Base-by-base conservation (phyloP, 352 stramenopile species). In the Plasmopara halstedii region DNA sequence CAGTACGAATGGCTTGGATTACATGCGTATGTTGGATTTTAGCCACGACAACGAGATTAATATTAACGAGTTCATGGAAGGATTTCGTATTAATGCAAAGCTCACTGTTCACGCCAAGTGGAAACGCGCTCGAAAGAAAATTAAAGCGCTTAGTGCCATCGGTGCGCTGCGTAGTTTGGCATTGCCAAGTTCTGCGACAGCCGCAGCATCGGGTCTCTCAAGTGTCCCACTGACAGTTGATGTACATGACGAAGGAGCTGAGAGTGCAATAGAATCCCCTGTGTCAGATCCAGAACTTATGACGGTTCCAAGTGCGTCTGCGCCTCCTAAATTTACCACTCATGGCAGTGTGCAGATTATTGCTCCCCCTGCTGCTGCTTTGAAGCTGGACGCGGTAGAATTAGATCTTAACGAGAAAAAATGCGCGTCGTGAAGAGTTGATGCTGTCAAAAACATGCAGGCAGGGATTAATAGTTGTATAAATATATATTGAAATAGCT, bases 11-110 rank as follows among this genome's bases (percentile, higher is more conserved):
- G 67, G 73, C 17, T 56, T 72, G 40, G 79, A 90, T 44, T 74
- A 88, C 38, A 93, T 93, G 81, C 61, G 62, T n/a, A 87, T 85
- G 72, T 68, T 93, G 44, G 81, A 93, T 56, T 89, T 93, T 35
- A 84, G 64, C 22, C 70, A 85, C 51, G 78, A 93, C 52, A 88
- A 88, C 40, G 72, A 89, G 49, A 83, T 93, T 61, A 90, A 93
- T 65, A 93, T 93, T 46, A 93, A 93, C 53, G 81, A 93, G 69
- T 93, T 93, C 50, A 87, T 93, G 72, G 81, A 93, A 42, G 79
- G 81, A 42, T 93, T 93, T 59, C 76, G 81, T 25, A 85, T 93
- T 44, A 88, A 88, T 38, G 81, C 81, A 26, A 89, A 84, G 55
- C 66, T 93, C 35, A 93, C 81, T 20, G 75, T 87, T 14, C 75